phyloP scores from a whole-genome alignment of 768 basidiomycete genomes.

The Pilatotrama ljubarskyi region DNA sequence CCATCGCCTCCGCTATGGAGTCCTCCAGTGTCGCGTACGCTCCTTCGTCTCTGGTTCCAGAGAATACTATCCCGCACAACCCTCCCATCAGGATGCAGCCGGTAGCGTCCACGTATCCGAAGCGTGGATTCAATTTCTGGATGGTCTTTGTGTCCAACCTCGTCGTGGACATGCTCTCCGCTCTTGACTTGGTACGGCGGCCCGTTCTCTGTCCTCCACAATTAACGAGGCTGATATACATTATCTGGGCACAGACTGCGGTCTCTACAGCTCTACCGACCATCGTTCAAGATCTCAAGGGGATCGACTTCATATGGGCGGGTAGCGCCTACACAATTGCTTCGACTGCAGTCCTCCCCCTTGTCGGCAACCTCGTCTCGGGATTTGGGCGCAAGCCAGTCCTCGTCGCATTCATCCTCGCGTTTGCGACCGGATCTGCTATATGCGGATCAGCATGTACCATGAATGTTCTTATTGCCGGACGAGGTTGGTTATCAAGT shows the following conservation, averaged over 20 bases:
- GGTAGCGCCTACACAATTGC: constrained; percentile 37
- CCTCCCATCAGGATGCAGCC: no score
- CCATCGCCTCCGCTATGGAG: no score
- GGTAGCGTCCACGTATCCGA: neutral
- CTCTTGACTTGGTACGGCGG: constrained; percentile 12
- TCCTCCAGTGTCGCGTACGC: no score
- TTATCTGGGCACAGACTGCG: no score
- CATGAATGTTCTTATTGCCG: constrained; percentile 44
- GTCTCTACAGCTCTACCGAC: constrained; percentile 28
- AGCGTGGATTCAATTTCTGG: constrained; percentile 16
- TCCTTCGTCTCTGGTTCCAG: no score
- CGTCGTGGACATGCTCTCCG: constrained; percentile 14
- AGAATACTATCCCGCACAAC: no score
- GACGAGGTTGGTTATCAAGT: constrained; percentile 28
- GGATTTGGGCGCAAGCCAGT: constrained; percentile 39
- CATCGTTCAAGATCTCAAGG: constrained; percentile 23
- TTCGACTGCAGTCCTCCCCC: constrained; percentile 36
- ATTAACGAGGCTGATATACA: neutral
- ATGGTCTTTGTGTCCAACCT: constrained; percentile 15
- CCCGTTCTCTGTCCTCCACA: neutral
- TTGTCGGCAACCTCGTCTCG: constrained; percentile 33
- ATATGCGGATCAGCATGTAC: constrained; percentile 40
- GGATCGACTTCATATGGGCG: constrained; percentile 27
- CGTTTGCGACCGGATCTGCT: constrained; percentile 42
- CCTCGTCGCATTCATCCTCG: constrained; percentile 29